phyloP scores from a whole-genome alignment of 1,139 yeast genomes.

The Suhomyces maxii region DNA sequence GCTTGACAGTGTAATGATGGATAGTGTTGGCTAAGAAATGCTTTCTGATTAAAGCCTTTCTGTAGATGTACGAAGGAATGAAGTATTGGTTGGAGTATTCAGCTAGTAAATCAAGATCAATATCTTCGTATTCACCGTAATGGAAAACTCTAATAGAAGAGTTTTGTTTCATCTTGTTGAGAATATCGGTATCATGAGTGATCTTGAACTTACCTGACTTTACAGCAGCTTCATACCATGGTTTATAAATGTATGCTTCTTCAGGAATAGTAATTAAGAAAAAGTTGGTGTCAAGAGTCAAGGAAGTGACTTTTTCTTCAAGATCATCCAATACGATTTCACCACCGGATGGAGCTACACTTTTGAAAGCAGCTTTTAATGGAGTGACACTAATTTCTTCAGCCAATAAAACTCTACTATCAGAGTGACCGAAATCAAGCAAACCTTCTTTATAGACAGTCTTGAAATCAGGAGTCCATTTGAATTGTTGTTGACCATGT shows the following conservation, averaged over 20 bases:
- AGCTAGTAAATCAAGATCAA: conserved; percentile 66
- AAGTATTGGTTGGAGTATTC: conserved; percentile 48
- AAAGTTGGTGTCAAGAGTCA: not conserved
- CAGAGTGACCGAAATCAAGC: conserved; percentile 53
- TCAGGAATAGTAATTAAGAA: conserved; percentile 36
- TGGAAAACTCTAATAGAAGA: conserved; percentile 53
- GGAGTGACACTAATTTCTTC: conserved; percentile 77
- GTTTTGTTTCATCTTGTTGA: conserved; percentile 19
- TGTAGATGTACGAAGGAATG: conserved; percentile 76
- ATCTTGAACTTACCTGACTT: conserved; percentile 29
- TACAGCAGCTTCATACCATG: conserved; percentile 47
- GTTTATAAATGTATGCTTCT: conserved; percentile 58
- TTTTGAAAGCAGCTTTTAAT: conserved; percentile 69
- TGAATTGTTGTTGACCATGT: conserved; percentile 42
- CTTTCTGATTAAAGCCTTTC: conserved; percentile 87
- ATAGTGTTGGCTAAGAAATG: conserved; percentile 84
- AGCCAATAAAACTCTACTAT: conserved; percentile 53
- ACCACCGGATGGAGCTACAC: conserved; percentile 55
- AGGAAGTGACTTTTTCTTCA: not conserved
- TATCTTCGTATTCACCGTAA: conserved; percentile 86
- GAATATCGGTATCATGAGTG: conserved; percentile 24
- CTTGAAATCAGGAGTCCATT: conserved; percentile 84
- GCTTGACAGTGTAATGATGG: conserved; percentile 67
- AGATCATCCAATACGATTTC: conserved; percentile 42
- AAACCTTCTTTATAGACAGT: conserved; percentile 63